Percentiles rank a stretch among this genome's conserved stretches.
These are phyloP conservation scores for Rhynchosporium secalis DNA, from an alignment of 2,329 filamentous ascomycete species.

Conservation along the genomic window DNA sequence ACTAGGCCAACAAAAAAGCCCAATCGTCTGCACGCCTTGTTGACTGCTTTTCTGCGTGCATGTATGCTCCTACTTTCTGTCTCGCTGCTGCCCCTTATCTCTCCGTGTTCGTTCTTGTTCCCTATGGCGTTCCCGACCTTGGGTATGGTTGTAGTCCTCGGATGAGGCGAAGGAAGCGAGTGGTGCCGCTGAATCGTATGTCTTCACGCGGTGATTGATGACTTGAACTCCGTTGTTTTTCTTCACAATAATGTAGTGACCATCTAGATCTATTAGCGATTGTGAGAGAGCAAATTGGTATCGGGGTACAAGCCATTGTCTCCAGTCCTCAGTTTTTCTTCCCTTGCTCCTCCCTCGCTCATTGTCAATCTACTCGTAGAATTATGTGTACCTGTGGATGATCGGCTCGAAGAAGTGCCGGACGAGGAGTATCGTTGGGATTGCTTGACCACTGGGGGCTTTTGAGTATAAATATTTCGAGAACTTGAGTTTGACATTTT, in stretches of 20 bases:
- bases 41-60: background rate
- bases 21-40: slow-evolving; percentile 7
- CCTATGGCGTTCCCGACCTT: background rate
- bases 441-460: slow-evolving; percentile 19
- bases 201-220: slow-evolving; percentile 13
- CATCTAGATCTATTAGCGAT: slow-evolving; percentile 8
- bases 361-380: slow-evolving; percentile 23
- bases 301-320: slow-evolving; percentile 28
- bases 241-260: slow-evolving; percentile 18
- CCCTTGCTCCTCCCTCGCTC: slow-evolving; percentile 4
- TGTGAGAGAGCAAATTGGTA: background rate
- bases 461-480: slow-evolving; percentile 11
- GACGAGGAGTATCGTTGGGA: slow-evolving; percentile 25
- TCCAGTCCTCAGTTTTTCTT: slow-evolving; percentile 21
- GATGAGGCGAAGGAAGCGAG: slow-evolving; percentile 17
- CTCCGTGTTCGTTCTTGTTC: background rate
- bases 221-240: slow-evolving; percentile 16
- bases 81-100: background rate
- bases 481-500: slow-evolving; percentile 20
- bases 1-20: background rate
- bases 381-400: slow-evolving; percentile 16
- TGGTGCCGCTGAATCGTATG: slow-evolving; percentile 22
- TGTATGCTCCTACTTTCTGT: background rate
- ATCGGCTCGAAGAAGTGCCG: slow-evolving; percentile 19
- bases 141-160: slow-evolving; percentile 21